Percentiles rank a stretch among this genome's conserved stretches.
Evolutionary conservation across 2,329 filamentous ascomycete species (phyloP).

Genomic region (Esteya vermicola): DNA sequence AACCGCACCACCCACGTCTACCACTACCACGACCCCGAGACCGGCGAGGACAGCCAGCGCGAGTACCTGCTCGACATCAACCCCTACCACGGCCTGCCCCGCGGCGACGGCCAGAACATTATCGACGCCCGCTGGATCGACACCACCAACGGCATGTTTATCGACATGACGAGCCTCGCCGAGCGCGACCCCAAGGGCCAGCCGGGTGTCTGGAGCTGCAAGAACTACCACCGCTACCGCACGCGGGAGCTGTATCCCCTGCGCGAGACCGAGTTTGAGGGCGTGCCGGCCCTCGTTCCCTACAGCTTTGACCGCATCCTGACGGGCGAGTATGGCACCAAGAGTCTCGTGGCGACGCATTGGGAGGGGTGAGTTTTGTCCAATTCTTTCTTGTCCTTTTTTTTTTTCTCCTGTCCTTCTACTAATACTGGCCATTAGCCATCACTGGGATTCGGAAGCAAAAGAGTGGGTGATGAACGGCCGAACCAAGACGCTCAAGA

Average conservation of each 20-base stretch:
- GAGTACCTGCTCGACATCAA: conserved; percentile 66
- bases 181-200: conserved; percentile 44
- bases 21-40: conserved; percentile 24
- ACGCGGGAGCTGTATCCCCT: conserved; percentile 64
- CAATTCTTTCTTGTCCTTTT: background rate
- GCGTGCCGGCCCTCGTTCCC: conserved; percentile 54
- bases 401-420: background rate
- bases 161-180: conserved; percentile 67
- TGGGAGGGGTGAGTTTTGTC: conserved; percentile 41
- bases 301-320: conserved; percentile 53
- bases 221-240: conserved; percentile 62
- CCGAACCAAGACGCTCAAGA: too few relatives aligned
- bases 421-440: too few relatives aligned
- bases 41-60: conserved; percentile 24
- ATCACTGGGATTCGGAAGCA: conserved; percentile 41
- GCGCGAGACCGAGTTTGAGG: conserved; percentile 61
- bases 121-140: conserved; percentile 82
- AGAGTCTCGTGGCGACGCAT: conserved; percentile 43
- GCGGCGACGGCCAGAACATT: conserved; percentile 57
- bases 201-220: conserved; percentile 63
- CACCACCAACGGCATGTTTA: conserved; percentile 58
- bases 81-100: conserved; percentile 48
- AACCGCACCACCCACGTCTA: conserved; percentile 57
- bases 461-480: too few relatives aligned
- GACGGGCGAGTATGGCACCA: conserved; percentile 49